Evolutionary conservation across 805 yeast genomes (phyloP), one percentile per base, ranked within the genome.

Genomic region (Jamesozyma jinghongensis): DNA sequence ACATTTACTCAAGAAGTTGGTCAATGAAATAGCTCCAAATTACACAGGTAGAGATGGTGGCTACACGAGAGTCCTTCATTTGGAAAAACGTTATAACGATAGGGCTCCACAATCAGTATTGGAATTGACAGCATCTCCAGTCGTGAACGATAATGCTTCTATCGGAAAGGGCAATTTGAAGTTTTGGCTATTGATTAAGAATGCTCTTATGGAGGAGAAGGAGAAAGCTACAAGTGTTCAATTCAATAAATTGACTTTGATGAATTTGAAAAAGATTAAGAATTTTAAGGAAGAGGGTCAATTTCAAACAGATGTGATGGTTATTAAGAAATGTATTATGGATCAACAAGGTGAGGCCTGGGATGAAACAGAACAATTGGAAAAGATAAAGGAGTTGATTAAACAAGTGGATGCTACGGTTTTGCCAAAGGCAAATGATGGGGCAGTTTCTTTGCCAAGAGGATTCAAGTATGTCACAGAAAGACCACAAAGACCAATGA

Each of bases 61-160:
- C 1, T 90, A 81, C 66, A 86, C 97, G 3, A 75, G 97, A 50
- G 75, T 90, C 40, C 65, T 87, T 46, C 79, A 75, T 51, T 67
- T 92, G 45, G 97, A 92, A 61, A 86, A 88, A 14, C 72, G 97
- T 49, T 62, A 81, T 36, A 88, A 92, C 41, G 98, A 92, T 59
- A 82, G 79, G 46, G 95, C 97, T 0, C 88, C 88, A 26, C 92
- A 85, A 70, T 79, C 92, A 0, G 79, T 88, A 7, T 56, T 92
- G 40, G 98, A 92, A 62, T 68, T 92, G 36, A 94, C 90, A 1
- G 95, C 84, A 51, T 77, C 80, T 3, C 62, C 68, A 3, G 56
- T 57, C 6, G 26, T 50, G 6, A 57, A 49, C 25, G 14, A 39
- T 20, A 53, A 51, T n/a, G 38, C 44, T 12, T 7, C 19, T 3